Base-by-base conservation (phyloP, 768 basidiomycete species). In the Phanerochaete sordida region DNA sequence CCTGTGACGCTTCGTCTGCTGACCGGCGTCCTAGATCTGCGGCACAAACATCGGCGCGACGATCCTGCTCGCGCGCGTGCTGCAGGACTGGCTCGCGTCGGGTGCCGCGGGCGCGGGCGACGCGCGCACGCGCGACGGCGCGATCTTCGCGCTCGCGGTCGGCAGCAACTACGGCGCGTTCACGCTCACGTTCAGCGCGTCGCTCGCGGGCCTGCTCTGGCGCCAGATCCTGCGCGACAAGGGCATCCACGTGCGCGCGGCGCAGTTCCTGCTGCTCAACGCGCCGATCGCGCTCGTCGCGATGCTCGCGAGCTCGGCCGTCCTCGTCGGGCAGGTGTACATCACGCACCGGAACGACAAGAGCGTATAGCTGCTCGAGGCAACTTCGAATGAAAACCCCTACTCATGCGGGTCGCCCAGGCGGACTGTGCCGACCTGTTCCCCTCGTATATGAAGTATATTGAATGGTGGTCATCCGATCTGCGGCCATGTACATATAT, bases 21-120 rank as follows among this genome's bases (percentile, higher is more conserved):
- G 23, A 49, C 52, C 4, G 1, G 43, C 30, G 11, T 15, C n/a
- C 11, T 62, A 75, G 69, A 65, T 92, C 53, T 84, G 88, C 19
- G 93, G 93, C 0, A 95, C 93, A 6, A 95, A 95, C 74, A 95
- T 95, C 57, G 93, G 93, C 37, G 90, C 91, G 2, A 93, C 91
- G 4, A 95, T 98, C 70, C 81, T 97, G 31, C 82, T 95, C 16
- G 90, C 92, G 30, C 87, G 94, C 63, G 81, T 93, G 43, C 79
- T 92, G 7, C 84, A 84, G 45, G 80, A 66, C 23, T 78, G 75
- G 73, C 60, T 66, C 37, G 31, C 64, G 24, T 48, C 62, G 15
- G 24, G 54, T 15, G 27, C 57, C 26, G 57, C 66, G 16, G 30
- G 48, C 31, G 59, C 66, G 16, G 43, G 47, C 30, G 57, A 51